Percentiles rank a stretch among this genome's conserved stretches.
Conservation (phyloP, 306 rosid species). For the Glycine tomentella region DNA sequence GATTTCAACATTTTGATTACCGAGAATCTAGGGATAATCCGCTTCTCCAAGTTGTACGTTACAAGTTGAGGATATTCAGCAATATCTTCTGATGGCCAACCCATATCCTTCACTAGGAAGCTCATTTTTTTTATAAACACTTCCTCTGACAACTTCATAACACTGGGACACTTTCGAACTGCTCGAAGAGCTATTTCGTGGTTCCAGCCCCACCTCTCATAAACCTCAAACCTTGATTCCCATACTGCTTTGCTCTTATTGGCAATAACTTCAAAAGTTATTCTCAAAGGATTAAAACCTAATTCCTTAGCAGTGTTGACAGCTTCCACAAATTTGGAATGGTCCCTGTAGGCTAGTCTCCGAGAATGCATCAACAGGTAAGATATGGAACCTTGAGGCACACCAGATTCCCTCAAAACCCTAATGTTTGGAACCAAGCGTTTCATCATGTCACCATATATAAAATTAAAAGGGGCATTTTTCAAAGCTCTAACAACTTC, state of each 20-base stretch:
- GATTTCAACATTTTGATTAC: conserved; percentile 22
- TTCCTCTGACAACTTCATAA: conserved; percentile 32
- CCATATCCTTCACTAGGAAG: not conserved
- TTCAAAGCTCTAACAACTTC: conserved; percentile 33
- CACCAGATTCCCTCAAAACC: conserved; percentile 47
- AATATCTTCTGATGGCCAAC: not conserved
- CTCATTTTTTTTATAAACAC: not conserved
- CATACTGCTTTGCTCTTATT: conserved; percentile 6
- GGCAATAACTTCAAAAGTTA: conserved; percentile 3
- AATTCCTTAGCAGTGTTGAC: conserved; percentile 37
- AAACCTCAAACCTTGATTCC: conserved; percentile 30
- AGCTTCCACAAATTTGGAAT: not conserved
- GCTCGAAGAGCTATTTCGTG: conserved; percentile 27
- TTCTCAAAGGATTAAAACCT: conserved; percentile 38
- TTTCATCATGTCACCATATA: not conserved
- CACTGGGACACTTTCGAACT: conserved; percentile 36
- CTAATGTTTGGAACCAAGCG: conserved; percentile 36
- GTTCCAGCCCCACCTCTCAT: conserved; percentile 50
- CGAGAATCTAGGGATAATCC: conserved; percentile 38
- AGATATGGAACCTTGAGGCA: conserved; percentile 28
- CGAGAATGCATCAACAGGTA: not conserved
- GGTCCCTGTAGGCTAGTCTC: not conserved
- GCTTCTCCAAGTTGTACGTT: conserved; percentile 44
- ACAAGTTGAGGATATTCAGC: not conserved
- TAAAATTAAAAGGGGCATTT: not conserved